phyloP scores from a whole-genome alignment of 108 stramenopile genomes.

The Skeletonema costatum region DNA sequence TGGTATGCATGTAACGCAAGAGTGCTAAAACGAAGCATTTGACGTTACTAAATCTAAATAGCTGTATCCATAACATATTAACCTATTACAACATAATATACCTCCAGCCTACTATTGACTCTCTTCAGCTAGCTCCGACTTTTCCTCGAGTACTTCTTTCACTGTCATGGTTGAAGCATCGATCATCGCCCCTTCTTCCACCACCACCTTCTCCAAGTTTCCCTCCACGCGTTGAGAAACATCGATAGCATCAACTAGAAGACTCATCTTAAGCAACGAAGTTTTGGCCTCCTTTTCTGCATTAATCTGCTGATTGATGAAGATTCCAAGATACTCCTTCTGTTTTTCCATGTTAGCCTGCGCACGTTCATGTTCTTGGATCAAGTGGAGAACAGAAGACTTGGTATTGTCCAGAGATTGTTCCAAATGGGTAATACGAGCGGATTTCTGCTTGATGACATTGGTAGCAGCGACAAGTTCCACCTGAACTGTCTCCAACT shows the following conservation, averaged over 20 bases:
- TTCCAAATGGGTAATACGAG: slow-evolving; percentile 10
- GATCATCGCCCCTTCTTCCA: neutral
- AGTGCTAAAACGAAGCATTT: neutral
- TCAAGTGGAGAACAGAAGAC: slow-evolving; percentile 10
- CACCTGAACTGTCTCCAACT: slow-evolving; percentile 2
- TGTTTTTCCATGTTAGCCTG: slow-evolving; percentile 13
- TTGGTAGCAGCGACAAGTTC: neutral
- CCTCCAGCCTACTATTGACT: neutral
- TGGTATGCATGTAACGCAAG: neutral
- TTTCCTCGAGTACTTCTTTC: neutral
- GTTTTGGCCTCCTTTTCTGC: neutral
- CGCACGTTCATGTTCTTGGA: slow-evolving; percentile 14
- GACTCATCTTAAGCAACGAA: neutral
- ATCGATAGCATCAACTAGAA: neutral
- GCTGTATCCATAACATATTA: neutral
- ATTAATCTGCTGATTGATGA: neutral
- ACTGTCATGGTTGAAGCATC: neutral
- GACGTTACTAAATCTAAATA: neutral
- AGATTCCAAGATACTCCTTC: slow-evolving; percentile 12
- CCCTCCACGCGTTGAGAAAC: neutral
- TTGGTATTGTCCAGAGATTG: slow-evolving; percentile 6
- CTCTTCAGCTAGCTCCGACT: neutral
- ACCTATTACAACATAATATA: neutral
- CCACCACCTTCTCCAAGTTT: neutral
- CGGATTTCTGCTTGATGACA: slow-evolving; percentile 1